Evolutionary conservation across 1,284 basidiomycete genomes (phyloP), one percentile per base, ranked within the genome.

Genomic region (Thecaphora frezii): DNA sequence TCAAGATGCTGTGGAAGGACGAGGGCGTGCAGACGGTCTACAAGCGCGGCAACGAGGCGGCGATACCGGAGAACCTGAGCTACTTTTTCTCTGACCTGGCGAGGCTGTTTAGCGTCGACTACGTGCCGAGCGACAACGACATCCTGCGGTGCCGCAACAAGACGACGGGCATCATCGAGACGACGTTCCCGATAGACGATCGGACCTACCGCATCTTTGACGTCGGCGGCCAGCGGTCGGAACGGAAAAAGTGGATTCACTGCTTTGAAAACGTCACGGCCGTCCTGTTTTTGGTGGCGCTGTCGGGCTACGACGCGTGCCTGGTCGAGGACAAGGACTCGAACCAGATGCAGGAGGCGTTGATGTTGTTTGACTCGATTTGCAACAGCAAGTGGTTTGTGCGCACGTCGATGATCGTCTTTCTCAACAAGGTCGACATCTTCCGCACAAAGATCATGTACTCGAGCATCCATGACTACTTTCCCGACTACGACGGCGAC

Each of bases 361-460:
- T 96, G 85, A 90, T 91, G 46, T 90, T 96, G 44, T 96, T 91
- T 86, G 91, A 93, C 75, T 93, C 90, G 41, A 94, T 97, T 81
- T 93, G 90, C 83, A 97, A 97, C 80, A 92, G 90, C 39, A 85
- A 91, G 71, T 91, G 92, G 91, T 96, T 97, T 81, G 86, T 88
- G 77, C 85, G 88, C 65, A 92, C 92, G 1, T 91, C 90, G 4
- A 91, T 94, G 69, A 93, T 96, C 69, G 83, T 96, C 41, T 94
- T 76, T 46, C 67, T 74, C 44, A 74, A 73, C 65, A 77, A 79
- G 62, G 73, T 78, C 69, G 93, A 97, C 78, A 84, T 97, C 19
- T 92, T 94, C 76, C 85, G 86, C 78, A 84, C 85, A 71, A 94
- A 94, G 80, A 86, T 97, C 48, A 79, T 82, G 48, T 83, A 86